Conservation (phyloP, 352 stramenopile genomes). For the Phytopythium vexans region DNA sequence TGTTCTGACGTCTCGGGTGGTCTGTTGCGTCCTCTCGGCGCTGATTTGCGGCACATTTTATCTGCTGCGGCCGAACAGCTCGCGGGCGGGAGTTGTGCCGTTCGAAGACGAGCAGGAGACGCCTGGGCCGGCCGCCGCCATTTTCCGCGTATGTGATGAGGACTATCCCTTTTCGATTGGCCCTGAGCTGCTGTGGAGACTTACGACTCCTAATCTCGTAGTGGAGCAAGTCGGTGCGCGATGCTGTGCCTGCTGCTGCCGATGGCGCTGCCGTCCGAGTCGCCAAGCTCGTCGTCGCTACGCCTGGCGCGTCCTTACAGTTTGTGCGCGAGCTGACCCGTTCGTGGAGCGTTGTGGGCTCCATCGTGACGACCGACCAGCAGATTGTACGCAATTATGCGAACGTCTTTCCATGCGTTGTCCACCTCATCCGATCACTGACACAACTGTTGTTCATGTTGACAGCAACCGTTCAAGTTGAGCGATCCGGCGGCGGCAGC, state of each 20-base stretch:
- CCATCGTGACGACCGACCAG: slow-evolving; percentile 54
- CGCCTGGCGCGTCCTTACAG: slow-evolving; percentile 33
- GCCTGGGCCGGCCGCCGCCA: slow-evolving; percentile 19
- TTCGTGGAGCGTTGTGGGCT: slow-evolving; percentile 41
- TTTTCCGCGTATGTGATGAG: slow-evolving; percentile 51
- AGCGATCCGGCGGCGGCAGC: slow-evolving; percentile 11
- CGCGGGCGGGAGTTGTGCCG: slow-evolving; percentile 34
- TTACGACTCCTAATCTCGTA: no score
- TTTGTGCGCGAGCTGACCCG: slow-evolving; percentile 46
- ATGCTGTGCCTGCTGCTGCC: slow-evolving; percentile 8
- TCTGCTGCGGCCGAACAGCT: slow-evolving; percentile 22
- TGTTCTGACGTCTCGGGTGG: not conserved
- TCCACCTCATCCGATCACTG: not conserved
- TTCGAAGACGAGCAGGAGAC: slow-evolving; percentile 24
- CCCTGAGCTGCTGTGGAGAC: not conserved
- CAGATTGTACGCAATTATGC: slow-evolving; percentile 26
- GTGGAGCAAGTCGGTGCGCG: slow-evolving; percentile 46
- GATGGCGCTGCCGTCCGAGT: slow-evolving; percentile 9
- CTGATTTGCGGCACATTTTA: not conserved
- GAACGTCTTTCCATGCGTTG: not conserved
- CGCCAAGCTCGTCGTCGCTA: slow-evolving; percentile 48
- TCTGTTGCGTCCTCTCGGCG: not conserved
- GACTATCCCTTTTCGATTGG: not conserved
- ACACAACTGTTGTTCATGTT: not conserved
- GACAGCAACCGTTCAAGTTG: slow-evolving; percentile 25